Evolutionary conservation across 1,139 yeast species (phyloP).

Genomic region (Diutina sp.): DNA sequence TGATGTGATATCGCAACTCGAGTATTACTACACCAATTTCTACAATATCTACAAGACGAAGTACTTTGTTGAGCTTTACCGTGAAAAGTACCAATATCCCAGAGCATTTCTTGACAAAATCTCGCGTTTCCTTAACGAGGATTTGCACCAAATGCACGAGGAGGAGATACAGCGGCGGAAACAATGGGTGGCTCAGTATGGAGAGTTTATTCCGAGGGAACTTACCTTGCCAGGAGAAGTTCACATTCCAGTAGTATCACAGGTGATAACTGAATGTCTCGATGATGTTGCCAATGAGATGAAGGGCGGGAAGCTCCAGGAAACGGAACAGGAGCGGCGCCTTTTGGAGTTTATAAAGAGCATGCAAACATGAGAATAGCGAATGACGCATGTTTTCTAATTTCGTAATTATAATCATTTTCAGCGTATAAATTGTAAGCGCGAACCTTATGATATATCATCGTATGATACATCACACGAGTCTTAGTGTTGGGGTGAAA

Average conservation of each 20-base stretch:
- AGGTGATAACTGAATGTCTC: not conserved
- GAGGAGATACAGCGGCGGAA: constrained; percentile 23
- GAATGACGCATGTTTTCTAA: not conserved
- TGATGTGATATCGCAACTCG: constrained; percentile 17
- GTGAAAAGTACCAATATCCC: constrained; percentile 29
- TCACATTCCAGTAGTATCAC: constrained; percentile 1
- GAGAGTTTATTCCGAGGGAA: constrained; percentile 30
- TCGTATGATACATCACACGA: not conserved
- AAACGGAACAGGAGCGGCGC: not conserved
- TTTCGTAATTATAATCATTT: not conserved
- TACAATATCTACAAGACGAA: constrained; percentile 21
- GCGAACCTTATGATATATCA: not conserved
- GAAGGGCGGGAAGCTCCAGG: not conserved
- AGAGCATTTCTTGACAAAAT: constrained; percentile 19
- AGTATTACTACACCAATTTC: constrained; percentile 26
- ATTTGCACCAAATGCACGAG: constrained; percentile 19
- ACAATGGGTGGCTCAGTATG: constrained; percentile 26
- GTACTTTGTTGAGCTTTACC: constrained; percentile 26
- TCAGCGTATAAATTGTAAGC: too few relatives aligned
- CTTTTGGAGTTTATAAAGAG: not conserved
- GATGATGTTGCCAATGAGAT: constrained; percentile 1
- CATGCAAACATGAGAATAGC: not conserved
- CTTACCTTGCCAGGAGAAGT: constrained; percentile 27
- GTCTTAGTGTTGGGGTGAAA: not conserved
- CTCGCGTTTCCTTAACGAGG: constrained; percentile 21